phyloP scores from a whole-genome alignment of 106 monocot species.

The Alisma plantagoaquatica region DNA sequence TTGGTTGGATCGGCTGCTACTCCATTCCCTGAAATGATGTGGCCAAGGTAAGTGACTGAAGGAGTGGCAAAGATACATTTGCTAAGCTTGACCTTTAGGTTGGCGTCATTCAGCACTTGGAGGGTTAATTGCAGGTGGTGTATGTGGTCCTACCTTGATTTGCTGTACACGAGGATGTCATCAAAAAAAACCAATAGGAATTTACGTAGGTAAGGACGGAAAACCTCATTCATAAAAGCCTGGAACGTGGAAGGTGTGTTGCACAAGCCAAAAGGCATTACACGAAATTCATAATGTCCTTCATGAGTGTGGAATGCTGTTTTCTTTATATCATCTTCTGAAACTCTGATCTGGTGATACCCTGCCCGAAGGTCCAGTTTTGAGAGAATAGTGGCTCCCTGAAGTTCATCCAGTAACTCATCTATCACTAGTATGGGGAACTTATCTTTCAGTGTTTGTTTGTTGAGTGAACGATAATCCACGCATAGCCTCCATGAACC shows the following conservation, averaged over 20 bases:
- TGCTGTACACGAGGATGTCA: conserved; percentile 3
- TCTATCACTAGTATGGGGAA: no score
- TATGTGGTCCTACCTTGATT: no score
- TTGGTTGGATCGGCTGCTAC: background rate
- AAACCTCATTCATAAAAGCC: background rate
- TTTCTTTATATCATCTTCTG: background rate
- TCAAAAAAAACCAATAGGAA: conserved; percentile 4
- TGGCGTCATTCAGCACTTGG: background rate
- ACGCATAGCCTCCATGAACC: no score
- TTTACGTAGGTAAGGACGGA: background rate
- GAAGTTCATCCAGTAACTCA: no score
- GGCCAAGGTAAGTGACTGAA: background rate
- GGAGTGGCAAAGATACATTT: background rate
- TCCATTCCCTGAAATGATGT: background rate
- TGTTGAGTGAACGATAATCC: no score
- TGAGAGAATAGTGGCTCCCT: background rate
- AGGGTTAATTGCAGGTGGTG: background rate
- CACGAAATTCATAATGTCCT: conserved; percentile 6
- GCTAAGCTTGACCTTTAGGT: background rate
- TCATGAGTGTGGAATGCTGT: conserved; percentile 1
- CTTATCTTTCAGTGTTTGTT: no score
- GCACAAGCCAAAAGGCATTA: conserved; percentile 3
- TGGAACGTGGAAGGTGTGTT: conserved; percentile 1
- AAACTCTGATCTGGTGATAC: background rate
- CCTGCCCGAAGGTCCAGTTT: conserved; percentile 5